Evolutionary conservation across 2,329 filamentous ascomycete species (phyloP).

Genomic region (Arthrocladium fulminans): DNA sequence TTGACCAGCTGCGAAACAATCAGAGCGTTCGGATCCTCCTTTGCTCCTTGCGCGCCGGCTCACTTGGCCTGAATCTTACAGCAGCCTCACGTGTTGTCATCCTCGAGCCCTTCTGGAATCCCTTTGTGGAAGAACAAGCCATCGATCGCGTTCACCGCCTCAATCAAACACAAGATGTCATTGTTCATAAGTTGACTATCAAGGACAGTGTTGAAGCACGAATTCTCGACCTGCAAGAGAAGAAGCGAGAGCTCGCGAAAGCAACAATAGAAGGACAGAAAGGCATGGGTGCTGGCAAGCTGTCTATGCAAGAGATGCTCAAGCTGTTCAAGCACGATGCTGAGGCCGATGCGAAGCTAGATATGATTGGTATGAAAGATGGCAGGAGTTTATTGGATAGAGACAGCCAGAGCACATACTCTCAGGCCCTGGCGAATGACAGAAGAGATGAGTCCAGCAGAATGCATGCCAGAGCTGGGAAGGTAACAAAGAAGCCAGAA

Average conservation of each 20-base stretch:
- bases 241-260: slow-evolving; percentile 84
- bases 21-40: slow-evolving; percentile 70
- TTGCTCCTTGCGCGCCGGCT: slow-evolving; percentile 89
- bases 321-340: slow-evolving; percentile 72
- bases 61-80: slow-evolving; percentile 85
- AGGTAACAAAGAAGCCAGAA: slow-evolving; percentile 26
- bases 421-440: neutral
- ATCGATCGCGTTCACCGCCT: slow-evolving; percentile 98
- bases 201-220: slow-evolving; percentile 81
- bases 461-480: slow-evolving; percentile 20
- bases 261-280: slow-evolving; percentile 70
- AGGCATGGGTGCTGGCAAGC: slow-evolving; percentile 60
- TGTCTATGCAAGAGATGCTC: slow-evolving; percentile 88
- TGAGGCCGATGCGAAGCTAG: slow-evolving; percentile 33
- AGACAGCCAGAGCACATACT: neutral
- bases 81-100: slow-evolving; percentile 90
- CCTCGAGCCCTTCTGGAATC: slow-evolving; percentile 98
- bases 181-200: slow-evolving; percentile 90
- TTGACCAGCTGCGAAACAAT: slow-evolving; percentile 67
- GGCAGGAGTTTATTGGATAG: slow-evolving; percentile 9
- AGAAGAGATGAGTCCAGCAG: slow-evolving; percentile 14
- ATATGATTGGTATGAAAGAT: slow-evolving; percentile 13
- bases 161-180: slow-evolving; percentile 88
- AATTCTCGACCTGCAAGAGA: slow-evolving; percentile 88
- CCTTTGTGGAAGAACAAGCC: slow-evolving; percentile 96